phyloP scores from a whole-genome alignment of 352 stramenopile genomes.

The Phytopythium montanum region DNA sequence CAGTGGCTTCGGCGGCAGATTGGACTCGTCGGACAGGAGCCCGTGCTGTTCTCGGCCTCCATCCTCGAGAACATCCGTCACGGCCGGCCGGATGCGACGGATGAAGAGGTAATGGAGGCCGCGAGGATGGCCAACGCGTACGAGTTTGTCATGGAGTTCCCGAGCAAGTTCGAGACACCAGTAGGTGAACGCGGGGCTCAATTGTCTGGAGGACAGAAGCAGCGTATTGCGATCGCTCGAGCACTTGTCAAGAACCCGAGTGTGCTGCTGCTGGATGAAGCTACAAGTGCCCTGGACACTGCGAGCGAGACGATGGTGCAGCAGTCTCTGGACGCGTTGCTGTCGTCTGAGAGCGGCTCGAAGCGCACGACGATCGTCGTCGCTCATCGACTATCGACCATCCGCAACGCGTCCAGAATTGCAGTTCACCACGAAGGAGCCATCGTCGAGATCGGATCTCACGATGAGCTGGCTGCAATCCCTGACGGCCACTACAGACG shows the following conservation, averaged over 20 bases:
- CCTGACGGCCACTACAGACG: conserved; percentile 37
- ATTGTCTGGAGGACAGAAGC: conserved; percentile 90
- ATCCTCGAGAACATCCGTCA: conserved; percentile 23
- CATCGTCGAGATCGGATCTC: conserved; percentile 92
- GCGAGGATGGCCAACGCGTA: conserved; percentile 8
- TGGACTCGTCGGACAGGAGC: conserved; percentile 87
- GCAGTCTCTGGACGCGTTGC: conserved; percentile 57
- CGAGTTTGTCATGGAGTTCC: conserved; percentile 77
- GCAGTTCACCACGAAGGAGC: conserved; percentile 91
- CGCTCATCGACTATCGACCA: conserved; percentile 92
- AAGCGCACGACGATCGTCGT: conserved; percentile 91
- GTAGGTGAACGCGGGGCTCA: conserved; percentile 78
- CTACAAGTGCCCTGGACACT: conserved; percentile 82
- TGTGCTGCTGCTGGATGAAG: conserved; percentile 91
- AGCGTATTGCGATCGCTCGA: conserved; percentile 85
- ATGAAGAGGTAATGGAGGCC: conserved; percentile 4
- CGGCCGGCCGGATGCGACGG: background rate
- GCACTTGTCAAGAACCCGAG: conserved; percentile 83
- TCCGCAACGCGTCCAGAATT: conserved; percentile 93
- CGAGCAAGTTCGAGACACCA: conserved; percentile 80
- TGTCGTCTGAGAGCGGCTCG: conserved; percentile 14
- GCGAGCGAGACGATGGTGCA: conserved; percentile 85
- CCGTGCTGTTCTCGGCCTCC: conserved; percentile 76
- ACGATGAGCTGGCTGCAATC: conserved; percentile 87
- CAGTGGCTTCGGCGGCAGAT: conserved; percentile 53